Base-by-base conservation (phyloP, 768 basidiomycete genomes). In the Calocybe cyanea region DNA sequence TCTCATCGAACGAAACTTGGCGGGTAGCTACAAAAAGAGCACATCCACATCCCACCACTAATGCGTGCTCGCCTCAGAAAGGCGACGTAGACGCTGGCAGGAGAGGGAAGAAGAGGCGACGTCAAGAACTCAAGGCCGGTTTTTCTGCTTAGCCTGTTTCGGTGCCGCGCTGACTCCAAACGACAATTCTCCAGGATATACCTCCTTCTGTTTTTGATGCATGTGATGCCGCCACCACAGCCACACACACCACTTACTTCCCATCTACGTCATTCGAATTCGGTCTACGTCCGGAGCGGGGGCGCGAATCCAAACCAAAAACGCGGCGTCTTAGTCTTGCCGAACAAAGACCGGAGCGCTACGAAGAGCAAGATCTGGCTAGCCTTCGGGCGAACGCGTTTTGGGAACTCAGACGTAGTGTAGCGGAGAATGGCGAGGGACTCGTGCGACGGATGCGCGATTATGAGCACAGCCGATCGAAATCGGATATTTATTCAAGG, bases 371-470 rank as follows among this genome's bases (percentile, higher is more conserved):
- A 4, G 68, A 71, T 38, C 63, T 79, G 4, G 61, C 60, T 25
- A 72, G 67, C 33, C 65, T 85, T 39, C 77, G 79, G 46, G 78
- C 83, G 0, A 70, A 69, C 45, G 85, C 86, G 4, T 85, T 85
- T 49, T 72, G 73, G 62, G 82, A 85, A 52, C 73, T 88, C 31
- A 78, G 72, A 35, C 70, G 73, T 55, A 84, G 77, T 50, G 71
- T 87, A 17, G 70, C 71, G 21, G 77, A 85, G 53, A 79, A 69
- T 51, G 83, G 81, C 15, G 84, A 87, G 53, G 78, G 80, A 6
- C 72, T 87, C 38, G 73, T 88, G 10, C 75, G 70, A 45, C 80
- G 81, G 41, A 87, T 88, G 85, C 81, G 81, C 45, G 80, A 85
- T 52, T 83, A 80, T 57, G 85, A 87, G 60, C 63, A 70, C 39